These are phyloP conservation scores for Pseudotsuga menziesii DNA, from an alignment of 75 land plant genomes.

Conservation along the genomic window DNA sequence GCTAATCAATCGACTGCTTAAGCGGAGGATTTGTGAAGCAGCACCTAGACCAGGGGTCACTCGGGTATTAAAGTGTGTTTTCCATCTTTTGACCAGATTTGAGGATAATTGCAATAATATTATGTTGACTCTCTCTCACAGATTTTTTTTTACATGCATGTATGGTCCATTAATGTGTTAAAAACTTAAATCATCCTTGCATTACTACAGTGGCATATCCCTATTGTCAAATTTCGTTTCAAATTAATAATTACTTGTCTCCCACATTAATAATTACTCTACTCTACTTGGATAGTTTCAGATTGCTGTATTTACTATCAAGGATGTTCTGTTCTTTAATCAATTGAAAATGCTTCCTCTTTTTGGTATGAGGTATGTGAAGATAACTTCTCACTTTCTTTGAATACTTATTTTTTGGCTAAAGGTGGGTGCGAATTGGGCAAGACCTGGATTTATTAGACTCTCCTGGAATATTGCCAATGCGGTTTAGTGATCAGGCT, in stretches of 20 bases:
- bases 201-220: too few species aligned
- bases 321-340: background rate
- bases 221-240: too few species aligned
- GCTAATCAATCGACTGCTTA: slow-evolving; percentile 85
- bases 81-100: background rate
- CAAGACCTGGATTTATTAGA: slow-evolving; percentile 88
- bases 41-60: slow-evolving; percentile 97
- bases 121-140: background rate
- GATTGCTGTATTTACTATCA: background rate
- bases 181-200: too few species aligned
- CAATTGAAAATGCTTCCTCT: background rate
- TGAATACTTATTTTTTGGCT: background rate
- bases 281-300: too few species aligned
- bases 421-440: slow-evolving; percentile 90
- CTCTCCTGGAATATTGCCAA: slow-evolving; percentile 94
- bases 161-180: background rate
- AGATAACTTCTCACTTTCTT: background rate
- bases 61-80: slow-evolving; percentile 61
- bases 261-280: too few species aligned
- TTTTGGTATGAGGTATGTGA: background rate
- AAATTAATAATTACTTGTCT: too few species aligned
- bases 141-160: background rate
- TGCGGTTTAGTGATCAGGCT: slow-evolving; percentile 82
- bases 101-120: background rate
- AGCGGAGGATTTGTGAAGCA: slow-evolving; percentile 80